phyloP scores from a whole-genome alignment of 352 stramenopile genomes.

The Globisporangium cylindrosporum region DNA sequence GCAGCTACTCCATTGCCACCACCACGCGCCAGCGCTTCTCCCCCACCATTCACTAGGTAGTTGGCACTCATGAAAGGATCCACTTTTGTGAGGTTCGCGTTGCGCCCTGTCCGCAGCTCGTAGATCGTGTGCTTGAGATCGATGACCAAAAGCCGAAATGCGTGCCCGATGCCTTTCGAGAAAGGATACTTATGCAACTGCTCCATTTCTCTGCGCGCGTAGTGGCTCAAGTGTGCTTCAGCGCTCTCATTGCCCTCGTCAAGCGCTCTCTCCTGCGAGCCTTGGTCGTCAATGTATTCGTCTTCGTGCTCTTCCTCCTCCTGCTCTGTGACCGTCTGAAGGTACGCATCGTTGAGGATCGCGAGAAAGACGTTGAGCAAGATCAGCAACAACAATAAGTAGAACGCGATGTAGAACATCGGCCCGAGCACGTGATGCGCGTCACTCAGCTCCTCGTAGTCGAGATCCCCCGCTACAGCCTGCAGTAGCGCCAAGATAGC shows the following conservation, averaged over 20 bases:
- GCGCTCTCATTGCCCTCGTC: slow-evolving; percentile 21
- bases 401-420: slow-evolving; percentile 72
- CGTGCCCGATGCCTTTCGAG: slow-evolving; percentile 37
- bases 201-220: slow-evolving; percentile 34
- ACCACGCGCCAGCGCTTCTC: not conserved
- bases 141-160: slow-evolving; percentile 28
- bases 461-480: slow-evolving; percentile 52
- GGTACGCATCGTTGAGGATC: slow-evolving; percentile 74
- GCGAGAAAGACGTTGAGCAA: slow-evolving; percentile 74
- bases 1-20: slow-evolving; percentile 5
- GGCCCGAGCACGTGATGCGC: slow-evolving; percentile 49
- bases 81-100: slow-evolving; percentile 40
- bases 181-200: slow-evolving; percentile 61
- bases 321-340: slow-evolving; percentile 63
- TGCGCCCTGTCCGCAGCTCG: slow-evolving; percentile 43
- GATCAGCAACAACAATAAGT: slow-evolving; percentile 64
- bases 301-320: slow-evolving; percentile 52
- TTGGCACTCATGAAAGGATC: slow-evolving; percentile 36
- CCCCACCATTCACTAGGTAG: not conserved
- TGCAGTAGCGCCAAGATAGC: slow-evolving; percentile 60
- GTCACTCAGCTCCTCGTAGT: slow-evolving; percentile 42
- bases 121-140: slow-evolving; percentile 47
- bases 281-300: slow-evolving; percentile 20
- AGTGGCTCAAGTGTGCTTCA: slow-evolving; percentile 19
- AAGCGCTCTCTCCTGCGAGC: not conserved